Conservation (phyloP, 164 flowering plant species). For the Warburgia ugandensis region DNA sequence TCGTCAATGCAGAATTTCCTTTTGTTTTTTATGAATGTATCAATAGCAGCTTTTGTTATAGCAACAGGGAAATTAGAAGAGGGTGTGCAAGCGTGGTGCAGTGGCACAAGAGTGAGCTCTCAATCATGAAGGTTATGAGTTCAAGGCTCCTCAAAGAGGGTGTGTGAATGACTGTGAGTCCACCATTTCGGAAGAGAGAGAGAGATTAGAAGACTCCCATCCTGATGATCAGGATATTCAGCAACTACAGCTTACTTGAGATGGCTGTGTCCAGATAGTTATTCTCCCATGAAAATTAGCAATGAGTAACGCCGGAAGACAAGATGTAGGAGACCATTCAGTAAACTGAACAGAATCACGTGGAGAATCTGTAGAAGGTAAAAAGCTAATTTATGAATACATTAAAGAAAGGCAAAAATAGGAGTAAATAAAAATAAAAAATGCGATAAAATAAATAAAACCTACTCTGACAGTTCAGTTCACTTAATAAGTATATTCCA, state of each 20-base stretch:
- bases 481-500: background rate
- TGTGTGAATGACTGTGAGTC: too few relatives aligned
- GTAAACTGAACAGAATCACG: conserved; percentile 98
- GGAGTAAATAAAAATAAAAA: too few relatives aligned
- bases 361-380: conserved; percentile 71
- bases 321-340: conserved; percentile 94
- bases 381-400: conserved; percentile 1
- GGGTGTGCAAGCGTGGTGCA: too few relatives aligned
- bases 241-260: conserved; percentile 49
- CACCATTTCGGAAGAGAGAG: too few relatives aligned
- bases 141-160: too few relatives aligned
- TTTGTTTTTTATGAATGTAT: too few relatives aligned
- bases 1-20: too few relatives aligned
- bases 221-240: background rate
- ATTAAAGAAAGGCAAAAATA: background rate
- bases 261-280: conserved; percentile 93
- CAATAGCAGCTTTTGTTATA: too few relatives aligned
- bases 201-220: too few relatives aligned
- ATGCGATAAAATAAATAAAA: background rate
- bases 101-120: too few relatives aligned
- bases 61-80: too few relatives aligned
- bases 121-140: too few relatives aligned
- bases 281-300: conserved; percentile 94
- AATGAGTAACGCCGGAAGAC: conserved; percentile 83
- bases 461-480: background rate